Evolutionary conservation across 1,284 basidiomycete genomes (phyloP), one percentile per base, ranked within the genome.

Genomic region (Mycosarcoma maydis): DNA sequence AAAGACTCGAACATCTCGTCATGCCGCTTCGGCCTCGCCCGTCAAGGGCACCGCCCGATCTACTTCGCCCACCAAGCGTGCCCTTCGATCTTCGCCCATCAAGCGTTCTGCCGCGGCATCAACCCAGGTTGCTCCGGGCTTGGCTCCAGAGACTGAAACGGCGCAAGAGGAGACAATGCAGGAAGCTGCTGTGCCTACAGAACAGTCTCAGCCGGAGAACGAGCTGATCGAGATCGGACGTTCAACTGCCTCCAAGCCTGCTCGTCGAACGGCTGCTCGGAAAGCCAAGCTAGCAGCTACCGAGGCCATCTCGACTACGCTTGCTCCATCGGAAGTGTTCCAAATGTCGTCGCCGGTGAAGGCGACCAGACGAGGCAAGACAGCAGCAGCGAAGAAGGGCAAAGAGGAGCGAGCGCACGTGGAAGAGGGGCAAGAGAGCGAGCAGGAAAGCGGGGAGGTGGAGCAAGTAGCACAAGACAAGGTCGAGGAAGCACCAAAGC

Each of bases 281-380:
- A 64, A 57, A 32, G 54, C 61, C 24, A 64, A 64, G 33, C 40
- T 36, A n/a, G 50, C 50, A 9, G 61, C 61, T 8, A 41, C 39
- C 2, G 45, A 57, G 30, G 54, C 54, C 7, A 59, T 58, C 39
- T 34, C 54, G 14, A 55, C 54, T 11, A 48, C 39, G 16, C 37
- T 47, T 13, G 27, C 36, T 11, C 20, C 33, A 11, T n/a, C 42
- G 9, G 43, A 46, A 33, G n/a, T 16, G 20, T 17, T 36, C 4
- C 36, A 37, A 19, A n/a, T 16, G 7, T 14, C 47, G 2, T 64
- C 61, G 6, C 61, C 54, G 1, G 41, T 49, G 26, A 65, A 65
- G 46, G 41, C 49, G 11, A 17, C 48, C 13, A 32, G 44, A n/a
- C 42, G 48, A 7, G 27, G 19, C 39, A 54, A 22, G 27, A 34